Evolutionary conservation across 1,284 basidiomycete genomes (phyloP).

Genomic region (Agroathelia rolfsii): DNA sequence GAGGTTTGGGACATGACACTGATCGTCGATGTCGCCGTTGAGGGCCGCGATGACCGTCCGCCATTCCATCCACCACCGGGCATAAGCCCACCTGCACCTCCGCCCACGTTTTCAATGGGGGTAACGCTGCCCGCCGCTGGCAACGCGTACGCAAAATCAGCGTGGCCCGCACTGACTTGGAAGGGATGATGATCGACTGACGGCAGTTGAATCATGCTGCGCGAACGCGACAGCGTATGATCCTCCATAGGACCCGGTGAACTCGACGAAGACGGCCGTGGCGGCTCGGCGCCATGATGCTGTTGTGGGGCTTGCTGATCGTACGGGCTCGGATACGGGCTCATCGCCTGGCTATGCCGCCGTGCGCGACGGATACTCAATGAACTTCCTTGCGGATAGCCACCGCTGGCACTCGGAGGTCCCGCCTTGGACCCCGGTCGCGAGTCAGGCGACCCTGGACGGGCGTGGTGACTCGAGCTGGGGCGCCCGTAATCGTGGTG

Average conservation of each 20-base stretch:
- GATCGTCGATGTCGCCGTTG: constrained; percentile 63
- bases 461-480: constrained; percentile 59
- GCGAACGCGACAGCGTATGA: constrained; percentile 61
- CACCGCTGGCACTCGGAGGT: too few relatives aligned
- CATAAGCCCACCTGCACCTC: constrained; percentile 34
- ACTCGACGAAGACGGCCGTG: constrained; percentile 5
- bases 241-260: too few relatives aligned
- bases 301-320: constrained; percentile 44
- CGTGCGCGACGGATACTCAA: constrained; percentile 60
- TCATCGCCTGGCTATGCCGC: constrained; percentile 74
- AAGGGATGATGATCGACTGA: constrained; percentile 60
- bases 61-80: constrained; percentile 20
- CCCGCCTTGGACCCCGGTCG: constrained; percentile 54
- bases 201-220: constrained; percentile 71
- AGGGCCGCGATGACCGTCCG: constrained; percentile 44
- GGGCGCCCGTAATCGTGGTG: constrained; percentile 52
- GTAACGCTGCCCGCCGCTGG: constrained; percentile 32
- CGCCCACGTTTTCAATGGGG: constrained; percentile 38
- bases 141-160: constrained; percentile 69
- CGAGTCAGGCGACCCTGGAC: constrained; percentile 48
- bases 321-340: constrained; percentile 73
- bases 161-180: constrained; percentile 47
- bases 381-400: constrained; percentile 39
- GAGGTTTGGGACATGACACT: constrained; percentile 62
- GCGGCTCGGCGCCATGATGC: constrained; percentile 10